Conservation (phyloP, 129 eudicot genomes). For the Tanacetum coccineum region DNA sequence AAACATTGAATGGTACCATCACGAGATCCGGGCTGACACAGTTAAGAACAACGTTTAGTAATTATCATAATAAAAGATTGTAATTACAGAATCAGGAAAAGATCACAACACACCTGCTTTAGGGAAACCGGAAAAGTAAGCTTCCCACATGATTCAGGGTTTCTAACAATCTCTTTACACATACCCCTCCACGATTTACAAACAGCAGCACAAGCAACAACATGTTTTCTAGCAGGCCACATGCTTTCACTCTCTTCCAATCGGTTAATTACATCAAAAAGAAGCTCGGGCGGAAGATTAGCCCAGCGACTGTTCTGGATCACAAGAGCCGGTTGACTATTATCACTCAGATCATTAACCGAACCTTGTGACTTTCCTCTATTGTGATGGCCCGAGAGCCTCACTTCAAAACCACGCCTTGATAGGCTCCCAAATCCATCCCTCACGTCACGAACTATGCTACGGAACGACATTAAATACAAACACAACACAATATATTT, state of each 20-base stretch:
- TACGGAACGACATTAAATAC: conserved; percentile 81
- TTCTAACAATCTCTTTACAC: conserved; percentile 82
- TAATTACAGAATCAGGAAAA: conserved; percentile 10
- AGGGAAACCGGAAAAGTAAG: conserved; percentile 81
- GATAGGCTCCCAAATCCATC: conserved; percentile 86
- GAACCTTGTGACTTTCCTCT: conserved; percentile 49
- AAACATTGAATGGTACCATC: conserved; percentile 61
- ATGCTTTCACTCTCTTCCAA: conserved; percentile 44
- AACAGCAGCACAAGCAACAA: conserved; percentile 74
- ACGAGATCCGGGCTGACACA: conserved; percentile 84
- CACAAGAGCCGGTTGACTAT: conserved; percentile 22
- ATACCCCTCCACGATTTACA: conserved; percentile 82
- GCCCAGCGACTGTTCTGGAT: conserved; percentile 48
- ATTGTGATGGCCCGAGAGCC: conserved; percentile 59
- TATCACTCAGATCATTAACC: conserved; percentile 33
- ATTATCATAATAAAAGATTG: neutral
- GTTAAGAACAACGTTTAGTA: conserved; percentile 1
- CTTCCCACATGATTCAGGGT: conserved; percentile 75
- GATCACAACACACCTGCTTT: conserved; percentile 52
- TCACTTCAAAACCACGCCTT: conserved; percentile 62
- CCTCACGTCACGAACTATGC: conserved; percentile 78
- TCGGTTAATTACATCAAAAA: conserved; percentile 37
- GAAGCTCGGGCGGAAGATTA: conserved; percentile 41
- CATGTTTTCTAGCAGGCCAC: conserved; percentile 49
- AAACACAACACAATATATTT: conserved; percentile 35